These are phyloP conservation scores for Mycena rosella DNA, from an alignment of 768 basidiomycete genomes.

Conservation along the genomic window DNA sequence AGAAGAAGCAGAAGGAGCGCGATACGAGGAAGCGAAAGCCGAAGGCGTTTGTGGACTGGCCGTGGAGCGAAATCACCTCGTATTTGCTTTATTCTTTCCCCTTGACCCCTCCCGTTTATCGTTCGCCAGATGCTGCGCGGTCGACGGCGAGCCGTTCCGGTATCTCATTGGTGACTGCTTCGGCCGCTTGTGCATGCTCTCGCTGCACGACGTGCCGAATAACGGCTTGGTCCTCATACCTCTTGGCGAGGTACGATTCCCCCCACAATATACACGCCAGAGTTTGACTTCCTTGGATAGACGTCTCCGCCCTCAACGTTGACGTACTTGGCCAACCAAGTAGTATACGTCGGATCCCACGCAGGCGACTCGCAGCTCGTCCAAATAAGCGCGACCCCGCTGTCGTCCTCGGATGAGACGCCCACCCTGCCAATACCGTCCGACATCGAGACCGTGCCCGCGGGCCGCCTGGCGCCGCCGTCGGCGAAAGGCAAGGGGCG, in stretches of 20 bases:
- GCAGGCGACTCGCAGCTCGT: slow-evolving; percentile 85
- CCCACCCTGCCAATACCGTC: slow-evolving; percentile 64
- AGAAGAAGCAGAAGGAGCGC: slow-evolving; percentile 67
- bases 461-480: slow-evolving; percentile 47
- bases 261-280: neutral
- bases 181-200: slow-evolving; percentile 79
- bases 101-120: slow-evolving; percentile 7
- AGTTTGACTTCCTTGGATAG: slow-evolving; percentile 50
- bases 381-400: slow-evolving; percentile 63
- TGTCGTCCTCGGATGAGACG: slow-evolving; percentile 53
- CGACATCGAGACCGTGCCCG: slow-evolving; percentile 58
- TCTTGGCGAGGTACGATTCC: slow-evolving; percentile 25
- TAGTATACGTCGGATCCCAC: slow-evolving; percentile 85
- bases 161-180: slow-evolving; percentile 78
- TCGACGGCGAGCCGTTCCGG: slow-evolving; percentile 60
- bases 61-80: slow-evolving; percentile 81
- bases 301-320: slow-evolving; percentile 78
- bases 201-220: slow-evolving; percentile 59
- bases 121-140: slow-evolving; percentile 60
- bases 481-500: slow-evolving; percentile 55
- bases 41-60: slow-evolving; percentile 74
- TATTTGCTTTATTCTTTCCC: slow-evolving; percentile 51
- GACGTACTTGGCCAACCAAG: slow-evolving; percentile 77
- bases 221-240: slow-evolving; percentile 53
- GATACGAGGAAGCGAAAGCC: slow-evolving; percentile 68